These are phyloP conservation scores for Fraxinus xanthoxyloides DNA, from an alignment of 305 asterid species.

Conservation along the genomic window DNA sequence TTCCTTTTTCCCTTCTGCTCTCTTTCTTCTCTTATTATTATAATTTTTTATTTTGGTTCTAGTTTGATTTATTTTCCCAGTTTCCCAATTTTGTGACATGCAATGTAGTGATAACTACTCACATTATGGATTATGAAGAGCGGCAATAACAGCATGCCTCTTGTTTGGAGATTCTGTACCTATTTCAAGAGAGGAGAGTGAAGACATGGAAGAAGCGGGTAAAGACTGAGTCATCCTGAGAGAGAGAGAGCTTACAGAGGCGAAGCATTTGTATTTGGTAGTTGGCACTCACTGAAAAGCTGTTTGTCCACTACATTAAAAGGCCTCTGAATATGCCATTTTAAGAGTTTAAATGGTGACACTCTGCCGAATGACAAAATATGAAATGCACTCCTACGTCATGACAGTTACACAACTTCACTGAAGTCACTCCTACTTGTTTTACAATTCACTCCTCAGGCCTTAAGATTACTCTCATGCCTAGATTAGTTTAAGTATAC, in stretches of 20 bases:
- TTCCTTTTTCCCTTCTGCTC: neutral
- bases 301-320: slow-evolving; percentile 1
- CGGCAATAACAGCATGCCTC: neutral
- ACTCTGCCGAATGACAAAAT: neutral
- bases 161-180: neutral
- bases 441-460: neutral
- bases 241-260: neutral
- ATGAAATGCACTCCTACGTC: neutral
- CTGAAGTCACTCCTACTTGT: neutral
- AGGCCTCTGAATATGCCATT: slow-evolving; percentile 17
- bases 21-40: neutral
- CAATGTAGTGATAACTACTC: neutral
- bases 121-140: neutral
- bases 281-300: slow-evolving; percentile 2
- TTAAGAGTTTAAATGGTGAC: slow-evolving; percentile 9
- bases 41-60: neutral
- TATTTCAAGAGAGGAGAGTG: neutral
- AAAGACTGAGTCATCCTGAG: neutral
- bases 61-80: neutral
- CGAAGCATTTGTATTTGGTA: neutral
- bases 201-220: neutral
- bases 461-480: neutral
- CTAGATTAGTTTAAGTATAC: neutral
- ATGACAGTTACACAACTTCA: neutral
- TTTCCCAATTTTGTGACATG: neutral